Percentiles rank a stretch among this genome's conserved stretches.
Conservation (phyloP, 2,329 filamentous ascomycete species). For the Diaporthe ilicicola region DNA sequence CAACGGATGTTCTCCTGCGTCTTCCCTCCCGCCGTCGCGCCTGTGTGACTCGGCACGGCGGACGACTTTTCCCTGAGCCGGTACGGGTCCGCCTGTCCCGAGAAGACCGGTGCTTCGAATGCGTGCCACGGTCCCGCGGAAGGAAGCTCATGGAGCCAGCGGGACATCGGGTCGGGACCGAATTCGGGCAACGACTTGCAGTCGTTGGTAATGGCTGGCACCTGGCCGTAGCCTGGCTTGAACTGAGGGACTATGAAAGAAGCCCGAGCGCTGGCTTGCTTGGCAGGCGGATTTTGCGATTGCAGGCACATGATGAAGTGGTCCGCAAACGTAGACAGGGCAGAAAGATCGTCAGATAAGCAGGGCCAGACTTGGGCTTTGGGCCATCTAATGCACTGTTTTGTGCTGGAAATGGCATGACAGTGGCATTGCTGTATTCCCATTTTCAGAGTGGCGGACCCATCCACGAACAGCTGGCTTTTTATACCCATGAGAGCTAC, state of each 20-base stretch:
- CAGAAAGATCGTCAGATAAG: background rate
- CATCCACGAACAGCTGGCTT: background rate
- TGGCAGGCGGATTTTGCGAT: background rate
- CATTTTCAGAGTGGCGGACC: background rate
- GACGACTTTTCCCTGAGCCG: background rate
- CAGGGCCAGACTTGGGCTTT: too few species aligned
- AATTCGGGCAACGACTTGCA: background rate
- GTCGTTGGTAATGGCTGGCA: background rate
- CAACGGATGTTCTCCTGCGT: background rate
- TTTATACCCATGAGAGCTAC: background rate
- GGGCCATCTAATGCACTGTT: background rate
- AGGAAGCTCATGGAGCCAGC: slow-evolving; percentile 19
- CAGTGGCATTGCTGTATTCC: background rate
- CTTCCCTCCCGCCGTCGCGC: background rate
- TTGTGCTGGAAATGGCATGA: background rate
- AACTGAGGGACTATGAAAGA: background rate
- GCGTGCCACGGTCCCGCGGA: background rate
- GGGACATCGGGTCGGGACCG: background rate
- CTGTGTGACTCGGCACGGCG: slow-evolving; percentile 2
- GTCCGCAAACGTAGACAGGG: background rate
- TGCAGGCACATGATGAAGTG: background rate
- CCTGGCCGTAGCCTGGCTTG: background rate
- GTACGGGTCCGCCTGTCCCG: background rate
- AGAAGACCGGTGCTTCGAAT: background rate
- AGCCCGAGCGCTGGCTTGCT: background rate